A percentile compares a stretch with the other conserved stretches of the same genome.
These are phyloP conservation scores for Laburnicola sp. DNA, from an alignment of 2,329 filamentous ascomycete species.

Conservation along the genomic window DNA sequence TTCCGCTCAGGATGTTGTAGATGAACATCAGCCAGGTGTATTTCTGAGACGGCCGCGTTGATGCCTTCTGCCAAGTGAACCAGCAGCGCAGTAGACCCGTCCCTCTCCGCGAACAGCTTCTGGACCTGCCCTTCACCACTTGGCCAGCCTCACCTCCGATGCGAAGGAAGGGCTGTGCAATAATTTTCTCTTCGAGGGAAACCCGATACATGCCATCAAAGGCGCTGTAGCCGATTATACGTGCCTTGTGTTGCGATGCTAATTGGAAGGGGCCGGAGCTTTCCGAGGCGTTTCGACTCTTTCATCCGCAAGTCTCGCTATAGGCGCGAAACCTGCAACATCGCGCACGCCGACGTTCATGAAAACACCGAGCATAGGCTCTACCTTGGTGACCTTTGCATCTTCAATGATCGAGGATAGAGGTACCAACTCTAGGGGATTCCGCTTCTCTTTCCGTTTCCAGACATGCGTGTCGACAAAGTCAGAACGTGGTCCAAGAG, in stretches of 20 bases:
- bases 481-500: slow-evolving; percentile 80
- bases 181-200: slow-evolving; percentile 77
- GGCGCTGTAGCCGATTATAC: slow-evolving; percentile 83
- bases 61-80: slow-evolving; percentile 85
- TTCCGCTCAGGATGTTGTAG: slow-evolving; percentile 95
- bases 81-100: slow-evolving; percentile 79
- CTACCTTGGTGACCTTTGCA: slow-evolving; percentile 78
- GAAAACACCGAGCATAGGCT: slow-evolving; percentile 79
- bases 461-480: slow-evolving; percentile 53
- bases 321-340: slow-evolving; percentile 86
- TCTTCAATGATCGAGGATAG: slow-evolving; percentile 76
- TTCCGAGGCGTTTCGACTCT: slow-evolving; percentile 84
- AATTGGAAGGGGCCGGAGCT: slow-evolving; percentile 76
- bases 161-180: slow-evolving; percentile 88
- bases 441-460: slow-evolving; percentile 49
- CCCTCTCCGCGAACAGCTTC: slow-evolving; percentile 75
- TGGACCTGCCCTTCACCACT: slow-evolving; percentile 80
- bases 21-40: slow-evolving; percentile 84
- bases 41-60: slow-evolving; percentile 82
- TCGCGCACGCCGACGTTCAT: slow-evolving; percentile 69
- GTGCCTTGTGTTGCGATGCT: slow-evolving; percentile 76
- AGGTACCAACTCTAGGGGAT: slow-evolving; percentile 64
- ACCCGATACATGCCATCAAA: slow-evolving; percentile 84
- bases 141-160: slow-evolving; percentile 84
- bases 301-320: slow-evolving; percentile 86